A percentile compares a stretch with the other conserved stretches of the same genome.
Conservation (phyloP, 495 filamentous ascomycete species). For the Penicillium flavigenum region DNA sequence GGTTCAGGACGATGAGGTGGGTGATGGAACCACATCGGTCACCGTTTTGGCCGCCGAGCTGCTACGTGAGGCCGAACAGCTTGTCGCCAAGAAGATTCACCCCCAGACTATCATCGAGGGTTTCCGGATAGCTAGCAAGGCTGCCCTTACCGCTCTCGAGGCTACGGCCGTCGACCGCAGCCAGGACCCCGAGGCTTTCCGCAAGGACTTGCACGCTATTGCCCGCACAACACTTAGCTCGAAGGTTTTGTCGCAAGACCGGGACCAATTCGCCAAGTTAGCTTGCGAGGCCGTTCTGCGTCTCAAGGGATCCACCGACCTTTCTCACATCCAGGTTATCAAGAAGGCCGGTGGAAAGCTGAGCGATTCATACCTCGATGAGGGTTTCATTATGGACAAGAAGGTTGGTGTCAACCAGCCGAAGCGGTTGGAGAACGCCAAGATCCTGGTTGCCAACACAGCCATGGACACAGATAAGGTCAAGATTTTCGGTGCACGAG, state of each 20-base stretch:
- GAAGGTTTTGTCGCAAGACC: constrained; percentile 92
- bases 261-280: constrained; percentile 85
- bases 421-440: constrained; percentile 94
- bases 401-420: constrained; percentile 98
- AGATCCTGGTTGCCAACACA: constrained; percentile 96
- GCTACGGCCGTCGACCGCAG: constrained; percentile 85
- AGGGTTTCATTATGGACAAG: constrained; percentile 98
- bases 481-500: constrained; percentile 96
- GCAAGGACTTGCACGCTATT: constrained; percentile 85
- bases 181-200: constrained; percentile 76
- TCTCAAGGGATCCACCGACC: constrained; percentile 86
- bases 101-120: constrained; percentile 99
- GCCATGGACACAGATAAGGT: constrained; percentile 99
- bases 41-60: constrained; percentile 93
- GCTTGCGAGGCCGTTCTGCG: constrained; percentile 92
- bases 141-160: constrained; percentile 80
- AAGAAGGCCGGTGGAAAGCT: constrained; percentile 99
- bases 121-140: constrained; percentile 91
- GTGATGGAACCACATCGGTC: constrained; percentile 91
- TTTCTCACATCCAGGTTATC: constrained; percentile 98
- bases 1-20: constrained; percentile 98
- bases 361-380: constrained; percentile 93
- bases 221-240: constrained; percentile 97
- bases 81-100: constrained; percentile 96
- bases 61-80: constrained; percentile 91